Base-by-base conservation (phyloP, 306 rosid species). In the Glycine tomentella region DNA sequence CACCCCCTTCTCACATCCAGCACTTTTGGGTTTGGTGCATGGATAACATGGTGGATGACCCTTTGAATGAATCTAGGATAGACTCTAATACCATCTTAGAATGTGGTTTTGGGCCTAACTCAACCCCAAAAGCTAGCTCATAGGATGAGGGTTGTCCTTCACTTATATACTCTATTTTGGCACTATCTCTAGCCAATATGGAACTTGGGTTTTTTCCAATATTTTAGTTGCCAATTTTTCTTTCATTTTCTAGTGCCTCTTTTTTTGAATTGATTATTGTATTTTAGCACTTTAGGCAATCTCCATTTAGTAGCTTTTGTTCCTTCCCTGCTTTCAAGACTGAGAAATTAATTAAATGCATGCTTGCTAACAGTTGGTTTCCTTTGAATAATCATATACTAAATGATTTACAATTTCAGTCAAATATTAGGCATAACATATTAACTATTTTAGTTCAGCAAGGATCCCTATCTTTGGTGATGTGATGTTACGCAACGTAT, bases 171-270 rank as follows among this genome's bases (percentile, higher is more conserved):
- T 25, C 31, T 25, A 25, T 25, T 25, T 25, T 25, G 31, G 2
- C 31, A 25, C 2, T 25, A 25, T 25, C 31, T 25, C 31, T 25
- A 25, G 2, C 31, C 31, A 25, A 25, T 25, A 2, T 25, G 31
- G 31, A 25, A 25, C 31, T 25, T 25, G 31, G 2, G 31, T 25
- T 25, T 25, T 25, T 25, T 1, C 31, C 31, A 25, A 25, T 25
- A 65, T 67, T 66, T 38, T 67, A 78, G 75, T 9, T 53, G 5
- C 66, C 46, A 8, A 25, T 67, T 57, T 67, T 53, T 42, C 67
- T 78, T 78, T 38, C 5, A 15, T 25, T 78, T 68, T 17, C 67
- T 67, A 2, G 14, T 61, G 31, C 44, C 14, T 74, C 56, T 62
- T 38, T 46, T 50, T 33, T 50, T 72, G 76, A 31, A 52, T 52